These are phyloP conservation scores for Areca catechu DNA, from an alignment of 176 grass and related monocot species.

Conservation along the genomic window DNA sequence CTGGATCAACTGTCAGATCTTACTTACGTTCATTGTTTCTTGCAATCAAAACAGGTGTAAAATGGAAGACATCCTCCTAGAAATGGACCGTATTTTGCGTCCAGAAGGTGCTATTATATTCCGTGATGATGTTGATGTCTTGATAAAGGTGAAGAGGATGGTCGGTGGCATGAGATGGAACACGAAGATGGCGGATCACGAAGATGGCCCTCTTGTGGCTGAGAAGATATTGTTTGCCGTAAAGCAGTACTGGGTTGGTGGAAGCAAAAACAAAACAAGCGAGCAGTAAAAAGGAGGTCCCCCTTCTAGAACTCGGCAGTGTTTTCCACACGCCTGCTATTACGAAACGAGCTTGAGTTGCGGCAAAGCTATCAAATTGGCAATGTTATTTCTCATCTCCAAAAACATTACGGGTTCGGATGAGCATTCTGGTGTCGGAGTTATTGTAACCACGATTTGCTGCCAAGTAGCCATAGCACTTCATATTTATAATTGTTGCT, in stretches of 20 bases:
- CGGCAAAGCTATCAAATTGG: too few species aligned
- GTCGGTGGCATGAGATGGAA: conserved; percentile 64
- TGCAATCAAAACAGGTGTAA: conserved; percentile 44
- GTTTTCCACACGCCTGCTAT: too few species aligned
- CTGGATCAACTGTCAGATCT: not conserved
- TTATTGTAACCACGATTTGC: too few species aligned
- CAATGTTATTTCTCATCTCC: too few species aligned
- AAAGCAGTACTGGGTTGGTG: conserved; percentile 55
- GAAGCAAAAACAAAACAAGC: conserved; percentile 27
- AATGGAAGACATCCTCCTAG: conserved; percentile 69
- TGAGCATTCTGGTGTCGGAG: too few species aligned
- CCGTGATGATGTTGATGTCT: conserved; percentile 49
- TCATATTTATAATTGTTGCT: too few species aligned
- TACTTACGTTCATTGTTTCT: conserved; percentile 8
- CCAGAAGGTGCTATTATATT: conserved; percentile 76
- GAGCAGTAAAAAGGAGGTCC: too few species aligned
- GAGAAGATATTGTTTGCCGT: conserved; percentile 78
- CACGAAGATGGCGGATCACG: conserved; percentile 42
- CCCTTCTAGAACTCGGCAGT: too few species aligned
- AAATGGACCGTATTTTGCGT: conserved; percentile 88
- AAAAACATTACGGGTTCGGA: too few species aligned
- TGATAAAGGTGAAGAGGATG: conserved; percentile 59
- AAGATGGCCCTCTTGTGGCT: conserved; percentile 50
- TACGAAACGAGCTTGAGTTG: too few species aligned
- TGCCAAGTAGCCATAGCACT: too few species aligned